These are phyloP conservation scores for Butyriboletus loyo DNA, from an alignment of 768 basidiomycete species.

Conservation along the genomic window DNA sequence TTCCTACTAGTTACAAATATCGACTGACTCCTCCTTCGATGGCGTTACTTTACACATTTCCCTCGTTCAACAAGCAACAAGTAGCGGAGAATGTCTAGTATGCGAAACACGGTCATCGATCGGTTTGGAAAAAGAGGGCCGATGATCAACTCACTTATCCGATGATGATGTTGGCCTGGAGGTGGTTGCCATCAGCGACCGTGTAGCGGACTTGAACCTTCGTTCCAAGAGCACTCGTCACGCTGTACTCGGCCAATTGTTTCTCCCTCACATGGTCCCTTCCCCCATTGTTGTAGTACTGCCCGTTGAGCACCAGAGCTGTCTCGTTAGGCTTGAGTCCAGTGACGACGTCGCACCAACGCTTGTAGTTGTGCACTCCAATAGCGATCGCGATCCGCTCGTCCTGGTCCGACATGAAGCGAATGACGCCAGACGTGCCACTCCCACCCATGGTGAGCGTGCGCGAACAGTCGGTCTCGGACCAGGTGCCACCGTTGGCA, in stretches of 20 bases:
- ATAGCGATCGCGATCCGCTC: slow-evolving; percentile 34
- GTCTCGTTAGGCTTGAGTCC: slow-evolving; percentile 26
- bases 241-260: slow-evolving; percentile 2
- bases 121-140: neutral
- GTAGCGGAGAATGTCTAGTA: neutral
- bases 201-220: neutral
- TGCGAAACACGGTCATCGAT: neutral
- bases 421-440: slow-evolving; percentile 39
- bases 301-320: slow-evolving; percentile 22
- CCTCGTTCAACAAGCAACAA: neutral
- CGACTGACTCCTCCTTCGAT: neutral
- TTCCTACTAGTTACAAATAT: neutral
- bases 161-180: slow-evolving; percentile 4
- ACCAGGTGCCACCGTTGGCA: slow-evolving; percentile 30
- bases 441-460: slow-evolving; percentile 37
- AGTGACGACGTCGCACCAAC: slow-evolving; percentile 39
- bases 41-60: neutral
- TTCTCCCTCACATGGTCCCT: slow-evolving; percentile 1
- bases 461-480: slow-evolving; percentile 11
- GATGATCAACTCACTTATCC: neutral
- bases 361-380: slow-evolving; percentile 39
- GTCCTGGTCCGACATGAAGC: slow-evolving; percentile 28
- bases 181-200: slow-evolving; percentile 4
- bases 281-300: slow-evolving; percentile 24
- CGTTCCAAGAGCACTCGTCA: slow-evolving; percentile 5